Evolutionary conservation across 768 basidiomycete genomes (phyloP).

Genomic region (Gelatoporia subvermispora): DNA sequence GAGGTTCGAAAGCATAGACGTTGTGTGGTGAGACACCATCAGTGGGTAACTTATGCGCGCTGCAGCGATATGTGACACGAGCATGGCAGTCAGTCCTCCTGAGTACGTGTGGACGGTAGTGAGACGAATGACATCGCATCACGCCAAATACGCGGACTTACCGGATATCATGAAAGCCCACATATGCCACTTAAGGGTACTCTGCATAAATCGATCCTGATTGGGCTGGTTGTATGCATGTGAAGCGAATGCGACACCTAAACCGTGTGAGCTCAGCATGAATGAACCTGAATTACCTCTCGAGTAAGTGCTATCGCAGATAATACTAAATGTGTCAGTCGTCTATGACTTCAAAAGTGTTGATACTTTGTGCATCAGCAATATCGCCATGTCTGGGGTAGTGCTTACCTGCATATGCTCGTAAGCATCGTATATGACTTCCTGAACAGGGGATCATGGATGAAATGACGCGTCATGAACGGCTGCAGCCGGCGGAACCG

Average conservation of each 20-base stretch:
- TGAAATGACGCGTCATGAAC: slow-evolving; percentile 65
- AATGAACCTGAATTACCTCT: slow-evolving; percentile 15
- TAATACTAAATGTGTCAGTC: slow-evolving; percentile 63
- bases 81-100: slow-evolving; percentile 81
- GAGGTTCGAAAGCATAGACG: slow-evolving; percentile 25
- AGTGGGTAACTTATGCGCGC: slow-evolving; percentile 70
- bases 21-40: slow-evolving; percentile 48
- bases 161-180: slow-evolving; percentile 78
- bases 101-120: neutral
- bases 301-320: slow-evolving; percentile 77
- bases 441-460: slow-evolving; percentile 79
- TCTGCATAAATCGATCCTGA: slow-evolving; percentile 33
- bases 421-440: slow-evolving; percentile 74
- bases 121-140: neutral
- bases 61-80: slow-evolving; percentile 72
- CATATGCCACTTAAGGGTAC: slow-evolving; percentile 71
- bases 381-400: neutral
- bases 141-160: slow-evolving; percentile 39
- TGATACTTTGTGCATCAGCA: slow-evolving; percentile 22
- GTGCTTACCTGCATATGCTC: slow-evolving; percentile 68
- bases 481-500: slow-evolving; percentile 60
- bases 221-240: too few species aligned
- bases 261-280: too few species aligned
- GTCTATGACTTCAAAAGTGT: slow-evolving; percentile 48
- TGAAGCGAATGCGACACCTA: too few species aligned